Conservation (phyloP, 768 basidiomycete genomes). For the Hypholoma fasciculare region DNA sequence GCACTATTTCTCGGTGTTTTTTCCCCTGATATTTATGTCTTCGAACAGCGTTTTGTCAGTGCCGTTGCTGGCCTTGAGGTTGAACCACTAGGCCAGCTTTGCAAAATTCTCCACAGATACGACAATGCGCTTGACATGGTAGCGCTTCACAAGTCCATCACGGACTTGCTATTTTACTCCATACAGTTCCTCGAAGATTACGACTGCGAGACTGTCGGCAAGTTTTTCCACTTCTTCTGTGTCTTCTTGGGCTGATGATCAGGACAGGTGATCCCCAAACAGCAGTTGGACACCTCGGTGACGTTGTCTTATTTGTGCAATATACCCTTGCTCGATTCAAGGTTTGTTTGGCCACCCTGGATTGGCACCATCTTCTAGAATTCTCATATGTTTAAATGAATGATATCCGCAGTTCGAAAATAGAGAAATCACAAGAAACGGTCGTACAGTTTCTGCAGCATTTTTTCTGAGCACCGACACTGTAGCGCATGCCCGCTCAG, state of each 20-base stretch:
- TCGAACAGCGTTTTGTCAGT: conserved; percentile 55
- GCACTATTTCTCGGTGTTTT: not conserved
- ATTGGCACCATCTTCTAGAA: not conserved
- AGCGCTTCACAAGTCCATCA: conserved; percentile 64
- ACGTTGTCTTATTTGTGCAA: conserved; percentile 78
- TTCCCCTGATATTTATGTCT: not conserved
- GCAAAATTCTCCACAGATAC: conserved; percentile 60
- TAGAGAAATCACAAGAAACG: conserved; percentile 45
- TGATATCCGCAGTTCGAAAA: conserved; percentile 45
- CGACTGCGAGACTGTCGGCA: conserved; percentile 81
- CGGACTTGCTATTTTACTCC: conserved; percentile 62
- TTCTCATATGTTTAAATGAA: not conserved
- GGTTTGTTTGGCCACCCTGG: conserved; percentile 33
- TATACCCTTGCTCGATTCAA: conserved; percentile 64
- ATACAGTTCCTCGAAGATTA: conserved; percentile 67
- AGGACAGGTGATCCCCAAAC: conserved; percentile 78
- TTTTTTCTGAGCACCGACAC: conserved; percentile 49
- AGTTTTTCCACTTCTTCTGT: conserved; percentile 23
- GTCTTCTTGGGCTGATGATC: not conserved
- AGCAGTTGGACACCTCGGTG: conserved; percentile 74
- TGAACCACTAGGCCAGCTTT: conserved; percentile 70
- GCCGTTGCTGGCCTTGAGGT: conserved; percentile 57
- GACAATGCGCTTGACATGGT: conserved; percentile 67
- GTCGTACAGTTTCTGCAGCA: conserved; percentile 45
- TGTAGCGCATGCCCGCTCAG: conserved; percentile 31